Conservation (phyloP, 2,329 filamentous ascomycete genomes). For the Stemphylium vesicarium region DNA sequence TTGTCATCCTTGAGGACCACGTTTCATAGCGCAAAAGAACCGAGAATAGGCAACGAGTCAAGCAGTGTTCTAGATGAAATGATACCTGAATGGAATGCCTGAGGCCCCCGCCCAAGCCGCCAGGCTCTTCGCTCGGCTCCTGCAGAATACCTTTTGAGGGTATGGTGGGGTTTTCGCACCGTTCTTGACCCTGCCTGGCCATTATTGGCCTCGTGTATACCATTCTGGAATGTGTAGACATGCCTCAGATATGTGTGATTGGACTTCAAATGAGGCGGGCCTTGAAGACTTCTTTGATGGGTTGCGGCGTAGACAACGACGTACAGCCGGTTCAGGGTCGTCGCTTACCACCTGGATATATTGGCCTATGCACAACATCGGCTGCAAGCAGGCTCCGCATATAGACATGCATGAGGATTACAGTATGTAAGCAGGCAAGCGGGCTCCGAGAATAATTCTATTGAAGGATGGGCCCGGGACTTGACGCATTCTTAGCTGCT, state of each 20-base stretch:
- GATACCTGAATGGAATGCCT: slow-evolving; percentile 15
- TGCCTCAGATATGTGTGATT: background rate
- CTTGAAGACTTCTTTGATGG: slow-evolving; percentile 9
- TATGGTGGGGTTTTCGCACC: slow-evolving; percentile 8
- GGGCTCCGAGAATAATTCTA: slow-evolving; percentile 17
- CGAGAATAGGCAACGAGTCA: slow-evolving; percentile 29
- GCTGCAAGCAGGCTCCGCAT: slow-evolving; percentile 16
- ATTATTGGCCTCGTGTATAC: background rate
- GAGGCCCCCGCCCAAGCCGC: slow-evolving; percentile 15
- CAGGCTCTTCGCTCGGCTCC: slow-evolving; percentile 11
- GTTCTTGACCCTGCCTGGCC: background rate
- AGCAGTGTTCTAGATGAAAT: slow-evolving; percentile 30
- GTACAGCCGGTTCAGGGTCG: slow-evolving; percentile 7
- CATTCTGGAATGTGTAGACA: slow-evolving; percentile 5
- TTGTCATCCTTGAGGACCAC: slow-evolving; percentile 14
- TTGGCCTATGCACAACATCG: slow-evolving; percentile 26
- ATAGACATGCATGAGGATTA: slow-evolving; percentile 16
- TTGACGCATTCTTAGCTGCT: slow-evolving; percentile 22
- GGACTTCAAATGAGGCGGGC: background rate
- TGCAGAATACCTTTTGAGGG: background rate
- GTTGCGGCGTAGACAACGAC: slow-evolving; percentile 1
- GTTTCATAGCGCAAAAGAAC: slow-evolving; percentile 22
- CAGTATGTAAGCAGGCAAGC: slow-evolving; percentile 17
- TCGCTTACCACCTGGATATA: slow-evolving; percentile 15
- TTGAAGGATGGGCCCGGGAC: slow-evolving; percentile 14